These are phyloP conservation scores for Calycina herbarum DNA, from an alignment of 2,329 filamentous ascomycete genomes.

Conservation along the genomic window DNA sequence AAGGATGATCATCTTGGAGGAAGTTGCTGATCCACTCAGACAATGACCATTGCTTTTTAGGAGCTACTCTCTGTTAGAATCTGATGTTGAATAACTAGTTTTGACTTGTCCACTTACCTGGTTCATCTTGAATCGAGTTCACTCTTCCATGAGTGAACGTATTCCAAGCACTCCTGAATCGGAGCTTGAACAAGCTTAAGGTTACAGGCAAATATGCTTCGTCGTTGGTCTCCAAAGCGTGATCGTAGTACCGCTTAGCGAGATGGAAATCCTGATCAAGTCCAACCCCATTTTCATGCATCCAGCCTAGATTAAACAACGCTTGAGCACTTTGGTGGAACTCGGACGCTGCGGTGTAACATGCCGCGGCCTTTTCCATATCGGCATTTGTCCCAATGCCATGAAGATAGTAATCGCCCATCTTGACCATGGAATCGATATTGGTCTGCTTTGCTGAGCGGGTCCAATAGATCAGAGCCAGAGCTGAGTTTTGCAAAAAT, in stretches of 20 bases:
- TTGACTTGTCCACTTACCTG: conserved; percentile 54
- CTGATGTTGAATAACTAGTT: background rate
- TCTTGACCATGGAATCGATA: conserved; percentile 91
- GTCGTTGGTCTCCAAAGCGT: conserved; percentile 84
- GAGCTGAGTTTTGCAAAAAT: conserved; percentile 55
- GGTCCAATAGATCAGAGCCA: conserved; percentile 82
- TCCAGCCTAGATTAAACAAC: conserved; percentile 97
- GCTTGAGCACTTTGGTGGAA: conserved; percentile 91
- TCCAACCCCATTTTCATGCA: conserved; percentile 96
- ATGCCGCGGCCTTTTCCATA: conserved; percentile 83
- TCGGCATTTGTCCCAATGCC: conserved; percentile 74
- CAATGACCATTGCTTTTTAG: conserved; percentile 72
- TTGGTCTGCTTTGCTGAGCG: conserved; percentile 91
- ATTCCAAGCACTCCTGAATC: conserved; percentile 90
- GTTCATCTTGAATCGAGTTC: conserved; percentile 89
- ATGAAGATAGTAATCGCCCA: conserved; percentile 94
- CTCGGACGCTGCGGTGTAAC: conserved; percentile 90
- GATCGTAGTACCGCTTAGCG: conserved; percentile 93
- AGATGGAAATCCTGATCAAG: conserved; percentile 95
- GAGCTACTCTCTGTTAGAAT: conserved; percentile 50
- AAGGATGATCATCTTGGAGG: conserved; percentile 62
- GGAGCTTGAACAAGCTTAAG: conserved; percentile 80
- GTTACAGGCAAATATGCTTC: conserved; percentile 95
- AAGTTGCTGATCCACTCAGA: conserved; percentile 88
- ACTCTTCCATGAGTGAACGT: conserved; percentile 85